These are phyloP conservation scores for Mesembryanthemum crystallinum DNA, from an alignment of 148 eudicot genomes.

Conservation along the genomic window DNA sequence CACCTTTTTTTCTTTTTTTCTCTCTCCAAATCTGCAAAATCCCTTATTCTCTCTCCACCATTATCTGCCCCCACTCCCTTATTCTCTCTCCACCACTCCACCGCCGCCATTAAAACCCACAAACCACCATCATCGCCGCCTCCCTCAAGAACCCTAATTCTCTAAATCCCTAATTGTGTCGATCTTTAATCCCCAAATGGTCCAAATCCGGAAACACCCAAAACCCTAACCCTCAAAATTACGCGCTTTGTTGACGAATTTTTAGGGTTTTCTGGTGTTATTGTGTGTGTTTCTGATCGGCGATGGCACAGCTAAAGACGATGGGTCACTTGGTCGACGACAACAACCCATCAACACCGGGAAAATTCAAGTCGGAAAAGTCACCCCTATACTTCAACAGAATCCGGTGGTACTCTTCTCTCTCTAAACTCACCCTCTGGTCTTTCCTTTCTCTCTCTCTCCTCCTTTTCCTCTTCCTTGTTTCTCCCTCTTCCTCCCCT, in stretches of 20 bases:
- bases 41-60: background rate
- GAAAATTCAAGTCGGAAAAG: conserved; percentile 58
- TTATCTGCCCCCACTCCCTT: background rate
- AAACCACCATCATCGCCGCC: too few species aligned
- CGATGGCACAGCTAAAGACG: conserved; percentile 49
- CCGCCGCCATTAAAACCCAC: too few species aligned
- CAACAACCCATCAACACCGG: conserved; percentile 55
- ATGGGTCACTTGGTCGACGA: conserved; percentile 38
- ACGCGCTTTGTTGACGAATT: background rate
- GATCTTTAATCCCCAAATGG: background rate
- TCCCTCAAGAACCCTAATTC: background rate
- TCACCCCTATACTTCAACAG: conserved; percentile 36
- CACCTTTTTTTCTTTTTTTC: background rate
- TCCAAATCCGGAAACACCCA: background rate
- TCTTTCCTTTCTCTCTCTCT: conserved; percentile 41
- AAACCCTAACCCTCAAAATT: background rate
- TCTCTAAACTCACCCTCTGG: conserved; percentile 55
- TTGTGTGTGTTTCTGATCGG: background rate
- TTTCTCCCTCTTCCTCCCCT: conserved; percentile 21
- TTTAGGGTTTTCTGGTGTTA: background rate
- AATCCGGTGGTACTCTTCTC: conserved; percentile 42
- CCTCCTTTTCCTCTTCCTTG: conserved; percentile 37
- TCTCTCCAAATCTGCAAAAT: conserved; percentile 1
- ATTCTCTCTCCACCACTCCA: background rate
- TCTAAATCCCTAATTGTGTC: background rate